Evolutionary conservation across 441 rosid species (phyloP), one percentile per base, ranked within the genome.

Genomic region (Corymbia citriodora): DNA sequence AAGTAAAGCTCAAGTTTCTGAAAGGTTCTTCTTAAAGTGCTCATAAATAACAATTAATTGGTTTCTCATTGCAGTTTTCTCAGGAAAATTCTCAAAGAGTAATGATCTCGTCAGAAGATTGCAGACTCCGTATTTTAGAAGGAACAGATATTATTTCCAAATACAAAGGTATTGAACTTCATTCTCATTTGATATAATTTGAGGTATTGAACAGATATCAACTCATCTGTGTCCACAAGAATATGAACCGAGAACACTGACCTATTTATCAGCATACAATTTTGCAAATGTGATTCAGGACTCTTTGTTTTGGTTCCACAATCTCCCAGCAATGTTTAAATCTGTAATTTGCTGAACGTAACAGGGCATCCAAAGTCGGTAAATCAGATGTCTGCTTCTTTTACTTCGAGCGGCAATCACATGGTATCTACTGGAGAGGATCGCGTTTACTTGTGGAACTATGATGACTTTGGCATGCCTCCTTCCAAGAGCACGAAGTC

Each of bases 371-470:
- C 96, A 31, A 97, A 93, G 88, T 96, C 93, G 13, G 94, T 95
- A 89, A 95, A 93, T 91, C 99, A 96, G 91, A 94, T 94, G 95
- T 96, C 99, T 89, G 99, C 97, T 89, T 95, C 96, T 49, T 95
- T 98, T 90, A 88, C 95, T 88, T 94, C 96, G 83, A 93, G 94
- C 5, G 98, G 96, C 90, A 96, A 93, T 92, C 97, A 96, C 88
- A 95, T 96, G 90, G 91, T 98, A 93, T 98, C 99, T n/a, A 93
- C 97, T 40, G 95, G 99, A 90, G 95, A 95, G 88, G 99, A 97
- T 90, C 98, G 92, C 29, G 97, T 98, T 89, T 96, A 95, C 92
- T 93, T 96, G 89, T 96, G 99, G 99, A 94, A 95, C 92, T 94
- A 94, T 87, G 92, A 94, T 53, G 93, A 55, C 57, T 88, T 55